Evolutionary conservation across 108 stramenopile species (phyloP), one percentile per base, ranked within the genome.

Genomic region (Cylindrotheca fusiformis): DNA sequence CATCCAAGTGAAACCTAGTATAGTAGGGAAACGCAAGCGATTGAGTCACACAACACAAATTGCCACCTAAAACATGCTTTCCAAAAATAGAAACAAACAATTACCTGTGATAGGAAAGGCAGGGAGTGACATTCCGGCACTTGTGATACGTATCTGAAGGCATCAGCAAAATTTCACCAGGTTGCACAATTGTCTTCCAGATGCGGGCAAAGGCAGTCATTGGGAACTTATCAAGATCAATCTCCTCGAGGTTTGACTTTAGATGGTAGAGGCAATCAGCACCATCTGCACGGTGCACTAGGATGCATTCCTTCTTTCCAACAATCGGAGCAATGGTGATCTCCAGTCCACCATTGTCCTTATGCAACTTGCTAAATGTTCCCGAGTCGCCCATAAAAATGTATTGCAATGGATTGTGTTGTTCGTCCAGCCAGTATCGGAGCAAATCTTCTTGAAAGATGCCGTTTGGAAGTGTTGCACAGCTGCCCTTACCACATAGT

Each of bases 81-180:
- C n/a, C n/a, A n/a, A n/a, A n/a, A n/a, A n/a, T n/a, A n/a, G n/a
- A n/a, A n/a, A n/a, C n/a, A n/a, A 12, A 28, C 2, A 50, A 47
- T 62, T 49, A 62, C 60, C 60, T 68, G 22, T 80, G 81, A 69
- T 93, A 93, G 26, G 84, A 86, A 19, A 93, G 69, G 45, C 88
- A 89, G 5, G 86, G 86, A 8, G 84, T 84, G 0, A 84, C 25
- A 53, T 93, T 93, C 6, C 85, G 80, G 71, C 87, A 88, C 63
- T 83, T 80, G 49, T 93, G 91, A 50, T 85, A 87, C 2, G 91
- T 93, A 26, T 83, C 86, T n/a, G 85, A 69, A 14, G 91, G 91
- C 86, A 93, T 86, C 59, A 90, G 54, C 10, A 93, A 77, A 57
- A 89, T 86, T 72, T 93, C 88, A n/a, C 91, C 91, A 14, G 91